Percentiles rank a stretch among this genome's conserved stretches.
Conservation (phyloP, 441 rosid species). For the Kokia cookei region DNA sequence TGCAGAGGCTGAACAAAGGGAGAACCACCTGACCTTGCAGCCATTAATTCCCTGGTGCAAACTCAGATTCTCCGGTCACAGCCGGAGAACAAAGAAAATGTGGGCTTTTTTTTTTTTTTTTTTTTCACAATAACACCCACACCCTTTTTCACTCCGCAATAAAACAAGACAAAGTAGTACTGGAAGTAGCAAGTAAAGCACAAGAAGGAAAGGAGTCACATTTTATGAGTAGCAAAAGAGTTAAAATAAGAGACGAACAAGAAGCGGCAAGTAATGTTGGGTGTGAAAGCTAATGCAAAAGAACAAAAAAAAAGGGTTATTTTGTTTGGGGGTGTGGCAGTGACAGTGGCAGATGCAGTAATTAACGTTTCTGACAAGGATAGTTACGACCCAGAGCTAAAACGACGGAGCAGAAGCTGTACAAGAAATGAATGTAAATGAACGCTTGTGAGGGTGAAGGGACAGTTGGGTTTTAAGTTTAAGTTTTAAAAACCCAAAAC, state of each 20-base stretch:
- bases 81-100: background rate
- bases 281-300: constrained; percentile 21
- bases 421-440: background rate
- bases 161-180: background rate
- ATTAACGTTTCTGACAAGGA: constrained; percentile 52
- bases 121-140: background rate
- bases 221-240: background rate
- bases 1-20: constrained; percentile 31
- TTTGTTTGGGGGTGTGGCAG: background rate
- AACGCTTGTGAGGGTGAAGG: background rate
- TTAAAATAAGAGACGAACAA: constrained; percentile 14
- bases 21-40: constrained; percentile 21
- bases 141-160: background rate
- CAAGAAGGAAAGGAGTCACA: background rate
- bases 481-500: background rate
- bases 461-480: background rate
- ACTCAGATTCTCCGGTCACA: background rate
- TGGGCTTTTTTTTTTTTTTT: background rate
- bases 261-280: constrained; percentile 28
- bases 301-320: background rate
- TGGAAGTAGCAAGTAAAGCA: background rate
- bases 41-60: constrained; percentile 11
- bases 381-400: constrained; percentile 32
- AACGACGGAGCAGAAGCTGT: background rate
- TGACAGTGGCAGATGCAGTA: constrained; percentile 42